Base-by-base conservation (phyloP, 2,329 filamentous ascomycete genomes). In the Aspergillus latus region DNA sequence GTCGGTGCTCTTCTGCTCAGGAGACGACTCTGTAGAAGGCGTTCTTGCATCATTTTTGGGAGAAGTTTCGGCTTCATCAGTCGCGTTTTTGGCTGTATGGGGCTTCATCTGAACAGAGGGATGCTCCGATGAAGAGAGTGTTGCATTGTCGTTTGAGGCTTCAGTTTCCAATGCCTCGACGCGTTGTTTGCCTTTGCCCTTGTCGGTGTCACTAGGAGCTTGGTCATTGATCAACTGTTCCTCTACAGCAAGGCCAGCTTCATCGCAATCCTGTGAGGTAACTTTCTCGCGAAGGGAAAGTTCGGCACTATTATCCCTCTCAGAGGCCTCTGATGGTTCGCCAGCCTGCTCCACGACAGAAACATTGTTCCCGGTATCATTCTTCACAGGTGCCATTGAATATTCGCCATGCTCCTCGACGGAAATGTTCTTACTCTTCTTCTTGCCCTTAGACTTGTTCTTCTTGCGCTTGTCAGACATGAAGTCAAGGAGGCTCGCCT, bases 391-490 rank as follows among this genome's bases (percentile, higher is more conserved):
- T 37, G 34, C 34, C 8, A 13, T 37, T 9, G 34, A 45, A 4
- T 21, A 28, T 34, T 34, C 29, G 29, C 44, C 28, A 15, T 8
- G 32, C 44, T 11, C 11, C 9, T 34, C 29, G 4, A 21, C 36
- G 6, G 36, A 4, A n/a, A 26, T 26, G 13, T 53, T 63, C 47
- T 55, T 62, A 26, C 45, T 59, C 15, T 49, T 50, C 21, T 57
- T 61, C 44, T 55, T 62, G 10, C 50, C 48, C 26, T 58, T 49
- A n/a, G 16, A 21, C 9, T 49, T 49, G 32, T 36, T 63, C 39
- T 58, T 59, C 42, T 60, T 59, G 21, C 53, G 32, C 26, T 28
- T 34, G 16, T 47, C 45, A 9, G 51, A 40, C 36, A 53, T 40
- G 39, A 45, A 57, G 37, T 57, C 55, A 44, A 57, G 32, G 4